Evolutionary conservation across 2,329 filamentous ascomycete genomes (phyloP).

Genomic region (Gliomastix tumulicola): DNA sequence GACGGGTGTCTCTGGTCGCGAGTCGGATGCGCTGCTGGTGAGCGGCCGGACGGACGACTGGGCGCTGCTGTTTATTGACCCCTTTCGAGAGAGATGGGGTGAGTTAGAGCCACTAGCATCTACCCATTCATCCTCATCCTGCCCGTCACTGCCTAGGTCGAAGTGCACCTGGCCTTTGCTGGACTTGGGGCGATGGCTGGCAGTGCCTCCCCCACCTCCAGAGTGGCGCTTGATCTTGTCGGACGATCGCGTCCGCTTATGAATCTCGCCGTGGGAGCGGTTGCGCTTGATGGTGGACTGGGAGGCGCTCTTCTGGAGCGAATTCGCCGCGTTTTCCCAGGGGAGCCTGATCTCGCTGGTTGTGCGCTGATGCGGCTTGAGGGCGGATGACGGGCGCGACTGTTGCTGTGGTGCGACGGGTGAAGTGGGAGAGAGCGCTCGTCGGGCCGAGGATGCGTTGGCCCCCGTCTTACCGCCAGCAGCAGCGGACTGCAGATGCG

Average conservation of each 20-base stretch:
- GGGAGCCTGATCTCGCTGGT: conserved; percentile 44
- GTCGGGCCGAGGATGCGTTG: neutral
- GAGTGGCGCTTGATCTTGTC: conserved; percentile 45
- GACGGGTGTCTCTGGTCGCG: conserved; percentile 25
- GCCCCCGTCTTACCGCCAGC: neutral
- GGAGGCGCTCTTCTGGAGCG: conserved; percentile 47
- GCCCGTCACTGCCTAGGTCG: conserved; percentile 47
- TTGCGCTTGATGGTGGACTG: conserved; percentile 53
- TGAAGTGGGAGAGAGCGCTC: neutral
- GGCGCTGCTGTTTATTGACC: conserved; percentile 42
- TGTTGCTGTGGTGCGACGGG: conserved; percentile 13
- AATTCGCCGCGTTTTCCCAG: conserved; percentile 32
- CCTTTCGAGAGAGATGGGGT: conserved; percentile 40
- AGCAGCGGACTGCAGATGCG: neutral
- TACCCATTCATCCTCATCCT: conserved; percentile 56
- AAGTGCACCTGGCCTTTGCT: conserved; percentile 53
- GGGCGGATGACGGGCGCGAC: conserved; percentile 13
- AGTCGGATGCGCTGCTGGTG: conserved; percentile 20
- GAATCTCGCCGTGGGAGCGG: conserved; percentile 50
- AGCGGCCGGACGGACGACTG: conserved; percentile 37
- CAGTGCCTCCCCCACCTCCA: conserved; percentile 42
- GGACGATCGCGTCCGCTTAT: conserved; percentile 41
- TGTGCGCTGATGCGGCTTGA: conserved; percentile 44
- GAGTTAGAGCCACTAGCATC: conserved; percentile 59
- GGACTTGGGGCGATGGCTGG: conserved; percentile 30